These are phyloP conservation scores for Annulohypoxylon stygium DNA, from an alignment of 495 filamentous ascomycete species.

Conservation along the genomic window DNA sequence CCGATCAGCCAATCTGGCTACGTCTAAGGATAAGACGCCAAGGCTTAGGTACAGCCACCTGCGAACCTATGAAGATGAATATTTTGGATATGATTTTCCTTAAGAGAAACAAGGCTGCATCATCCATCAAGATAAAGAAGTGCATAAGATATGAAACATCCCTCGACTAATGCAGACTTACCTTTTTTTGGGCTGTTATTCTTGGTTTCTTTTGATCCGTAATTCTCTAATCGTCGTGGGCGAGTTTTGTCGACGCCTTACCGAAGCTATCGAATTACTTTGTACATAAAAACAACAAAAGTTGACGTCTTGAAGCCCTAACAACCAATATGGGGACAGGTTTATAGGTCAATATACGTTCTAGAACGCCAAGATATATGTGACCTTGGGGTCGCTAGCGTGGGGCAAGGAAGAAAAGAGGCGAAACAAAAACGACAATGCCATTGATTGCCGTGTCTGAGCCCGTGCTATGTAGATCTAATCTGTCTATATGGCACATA, in stretches of 20 bases:
- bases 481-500: neutral
- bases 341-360: neutral
- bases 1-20: neutral
- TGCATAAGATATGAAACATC: conserved; percentile 2
- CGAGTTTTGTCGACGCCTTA: too few relatives aligned
- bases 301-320: neutral
- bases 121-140: neutral
- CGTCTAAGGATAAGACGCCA: conserved; percentile 11
- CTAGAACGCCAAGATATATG: neutral
- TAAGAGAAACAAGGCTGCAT: neutral
- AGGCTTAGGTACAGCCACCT: neutral
- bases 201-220: neutral
- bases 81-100: conserved; percentile 3
- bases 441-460: neutral
- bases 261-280: too few relatives aligned
- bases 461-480: neutral
- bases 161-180: neutral
- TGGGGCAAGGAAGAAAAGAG: conserved; percentile 12
- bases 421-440: conserved; percentile 18
- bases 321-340: neutral
- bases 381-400: neutral
- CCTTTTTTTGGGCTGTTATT: neutral
- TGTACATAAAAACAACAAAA: neutral
- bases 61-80: conserved; percentile 5
- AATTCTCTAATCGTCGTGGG: too few relatives aligned